Percentiles rank a stretch among this genome's conserved stretches.
phyloP scores from a whole-genome alignment of 441 rosid genomes.

The Jatropha podagrica region DNA sequence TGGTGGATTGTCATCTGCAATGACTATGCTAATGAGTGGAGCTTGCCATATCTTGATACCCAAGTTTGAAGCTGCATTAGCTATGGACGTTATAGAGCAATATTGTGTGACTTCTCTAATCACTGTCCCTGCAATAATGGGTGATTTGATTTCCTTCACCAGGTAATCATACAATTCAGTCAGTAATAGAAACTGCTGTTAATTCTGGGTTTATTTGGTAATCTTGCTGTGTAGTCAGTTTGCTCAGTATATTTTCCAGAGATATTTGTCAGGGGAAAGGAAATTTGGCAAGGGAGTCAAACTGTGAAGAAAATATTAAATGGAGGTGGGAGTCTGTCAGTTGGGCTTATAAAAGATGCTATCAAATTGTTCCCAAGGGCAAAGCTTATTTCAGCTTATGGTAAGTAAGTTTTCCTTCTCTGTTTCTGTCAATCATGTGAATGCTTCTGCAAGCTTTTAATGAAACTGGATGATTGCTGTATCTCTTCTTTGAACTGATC shows the following conservation, averaged over 20 bases:
- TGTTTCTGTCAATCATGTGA: conserved; percentile 3
- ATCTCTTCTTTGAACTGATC: background rate
- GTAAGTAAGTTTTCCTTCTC: conserved; percentile 37
- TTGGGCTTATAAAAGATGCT: conserved; percentile 46
- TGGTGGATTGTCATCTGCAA: conserved; percentile 84
- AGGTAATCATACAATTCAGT: conserved; percentile 41
- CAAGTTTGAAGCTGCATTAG: conserved; percentile 64
- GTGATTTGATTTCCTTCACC: conserved; percentile 51
- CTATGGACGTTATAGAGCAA: conserved; percentile 51
- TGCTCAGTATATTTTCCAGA: conserved; percentile 5
- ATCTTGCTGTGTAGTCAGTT: conserved; percentile 6
- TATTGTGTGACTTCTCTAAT: conserved; percentile 68
- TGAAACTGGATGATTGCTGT: background rate
- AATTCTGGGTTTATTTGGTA: conserved; percentile 3
- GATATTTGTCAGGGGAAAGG: conserved; percentile 32
- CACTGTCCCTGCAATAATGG: conserved; percentile 80
- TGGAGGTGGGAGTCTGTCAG: conserved; percentile 78
- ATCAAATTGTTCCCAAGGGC: conserved; percentile 56
- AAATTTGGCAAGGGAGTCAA: conserved; percentile 40
- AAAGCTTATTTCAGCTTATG: conserved; percentile 76
- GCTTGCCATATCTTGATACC: conserved; percentile 75
- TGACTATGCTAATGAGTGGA: conserved; percentile 89
- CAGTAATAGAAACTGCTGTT: background rate
- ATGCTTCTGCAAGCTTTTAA: conserved; percentile 6
- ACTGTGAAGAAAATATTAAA: conserved; percentile 63